Evolutionary conservation across 1,139 yeast genomes (phyloP).

Genomic region (Hansenula anomala): DNA sequence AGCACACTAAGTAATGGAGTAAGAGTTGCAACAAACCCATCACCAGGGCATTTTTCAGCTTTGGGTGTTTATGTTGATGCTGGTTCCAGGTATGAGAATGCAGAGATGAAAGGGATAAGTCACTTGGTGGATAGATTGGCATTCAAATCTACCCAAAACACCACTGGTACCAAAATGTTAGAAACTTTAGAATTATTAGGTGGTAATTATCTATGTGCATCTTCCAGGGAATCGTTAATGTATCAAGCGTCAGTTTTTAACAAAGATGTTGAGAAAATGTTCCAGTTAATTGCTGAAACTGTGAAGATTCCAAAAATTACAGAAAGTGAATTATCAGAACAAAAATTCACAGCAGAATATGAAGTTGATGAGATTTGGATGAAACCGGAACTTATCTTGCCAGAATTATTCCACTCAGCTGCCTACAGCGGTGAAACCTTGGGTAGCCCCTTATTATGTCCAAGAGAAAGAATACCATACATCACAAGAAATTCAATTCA

Average conservation of each 20-base stretch:
- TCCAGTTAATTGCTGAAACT: conserved; percentile 74
- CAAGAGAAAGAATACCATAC: conserved; percentile 56
- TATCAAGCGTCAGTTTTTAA: conserved; percentile 95
- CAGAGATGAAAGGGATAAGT: conserved; percentile 59
- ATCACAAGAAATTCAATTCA: conserved; percentile 51
- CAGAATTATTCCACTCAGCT: conserved; percentile 80
- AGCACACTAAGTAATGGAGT: conserved; percentile 72
- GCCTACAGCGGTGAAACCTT: conserved; percentile 72
- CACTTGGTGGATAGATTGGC: conserved; percentile 86
- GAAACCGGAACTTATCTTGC: conserved; percentile 83
- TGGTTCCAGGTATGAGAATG: conserved; percentile 77
- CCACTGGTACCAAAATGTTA: conserved; percentile 66
- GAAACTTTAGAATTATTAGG: conserved; percentile 76
- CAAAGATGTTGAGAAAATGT: conserved; percentile 79
- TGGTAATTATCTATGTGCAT: conserved; percentile 92
- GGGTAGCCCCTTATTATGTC: conserved; percentile 85
- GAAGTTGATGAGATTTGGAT: conserved; percentile 79
- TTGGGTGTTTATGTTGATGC: conserved; percentile 87
- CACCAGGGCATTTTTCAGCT: conserved; percentile 90
- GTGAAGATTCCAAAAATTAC: conserved; percentile 65
- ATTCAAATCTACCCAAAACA: conserved; percentile 69
- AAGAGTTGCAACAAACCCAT: conserved; percentile 76
- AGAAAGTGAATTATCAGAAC: conserved; percentile 68
- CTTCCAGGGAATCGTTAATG: conserved; percentile 86
- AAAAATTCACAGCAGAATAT: conserved; percentile 69